These are phyloP conservation scores for Pisolithus thermaeus DNA, from an alignment of 1,284 basidiomycete species.

Conservation along the genomic window DNA sequence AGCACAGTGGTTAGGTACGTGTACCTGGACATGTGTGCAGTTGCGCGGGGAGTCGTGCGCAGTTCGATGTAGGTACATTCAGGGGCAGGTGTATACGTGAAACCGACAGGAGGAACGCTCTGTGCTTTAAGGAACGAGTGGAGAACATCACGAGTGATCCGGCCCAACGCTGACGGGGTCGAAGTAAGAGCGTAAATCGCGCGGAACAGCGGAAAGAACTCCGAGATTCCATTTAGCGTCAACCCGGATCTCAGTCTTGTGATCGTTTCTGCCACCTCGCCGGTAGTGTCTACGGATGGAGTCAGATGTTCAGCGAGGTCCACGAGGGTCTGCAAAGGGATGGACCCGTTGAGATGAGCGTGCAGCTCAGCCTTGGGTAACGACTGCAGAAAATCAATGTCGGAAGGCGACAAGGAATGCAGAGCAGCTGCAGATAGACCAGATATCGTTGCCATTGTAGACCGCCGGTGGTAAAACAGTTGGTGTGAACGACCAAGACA, in stretches of 20 bases:
- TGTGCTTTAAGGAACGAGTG: conserved; percentile 43
- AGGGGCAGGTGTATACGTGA: conserved; percentile 27
- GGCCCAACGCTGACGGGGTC: conserved; percentile 44
- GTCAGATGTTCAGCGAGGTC: conserved; percentile 53
- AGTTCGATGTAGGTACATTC: conserved; percentile 68
- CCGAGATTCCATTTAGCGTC: conserved; percentile 47
- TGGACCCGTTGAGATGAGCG: conserved; percentile 78
- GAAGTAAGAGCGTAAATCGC: conserved; percentile 73
- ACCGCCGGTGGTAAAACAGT: background rate
- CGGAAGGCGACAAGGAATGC: conserved; percentile 41
- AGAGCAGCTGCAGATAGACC: conserved; percentile 41
- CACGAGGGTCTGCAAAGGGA: conserved; percentile 61
- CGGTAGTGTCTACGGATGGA: conserved; percentile 9
- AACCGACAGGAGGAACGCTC: conserved; percentile 16
- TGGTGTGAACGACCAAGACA: background rate
- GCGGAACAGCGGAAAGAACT: conserved; percentile 73
- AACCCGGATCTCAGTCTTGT: conserved; percentile 43
- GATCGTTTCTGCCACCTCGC: conserved; percentile 12
- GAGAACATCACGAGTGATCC: conserved; percentile 59
- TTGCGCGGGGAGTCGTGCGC: conserved; percentile 62
- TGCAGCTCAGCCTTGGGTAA: conserved; percentile 79
- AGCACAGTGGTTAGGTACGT: conserved; percentile 63
- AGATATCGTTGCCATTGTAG: conserved; percentile 8
- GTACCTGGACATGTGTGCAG: conserved; percentile 46
- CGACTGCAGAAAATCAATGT: conserved; percentile 51